Percentiles rank a stretch among this genome's conserved stretches.
These are phyloP conservation scores for Edhazardia aedis DNA, from an alignment of 371 early-diverging fungal genomes.

Conservation along the genomic window DNA sequence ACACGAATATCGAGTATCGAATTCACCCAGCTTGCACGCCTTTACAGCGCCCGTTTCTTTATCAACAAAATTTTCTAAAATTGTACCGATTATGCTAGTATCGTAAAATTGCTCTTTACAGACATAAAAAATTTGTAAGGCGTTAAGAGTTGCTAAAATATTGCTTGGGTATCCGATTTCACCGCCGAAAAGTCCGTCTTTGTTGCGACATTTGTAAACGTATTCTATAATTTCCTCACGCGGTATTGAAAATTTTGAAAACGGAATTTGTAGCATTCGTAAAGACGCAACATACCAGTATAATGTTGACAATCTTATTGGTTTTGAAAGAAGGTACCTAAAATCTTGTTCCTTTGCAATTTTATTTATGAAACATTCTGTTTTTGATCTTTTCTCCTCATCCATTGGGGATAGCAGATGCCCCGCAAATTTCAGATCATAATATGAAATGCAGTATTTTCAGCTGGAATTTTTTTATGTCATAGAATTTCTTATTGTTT, in stretches of 20 bases:
- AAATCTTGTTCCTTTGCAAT: too few relatives aligned
- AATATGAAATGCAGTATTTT: too few relatives aligned
- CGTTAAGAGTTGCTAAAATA: conserved; percentile 67
- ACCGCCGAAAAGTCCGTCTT: conserved; percentile 66
- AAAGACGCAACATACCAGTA: conserved; percentile 31
- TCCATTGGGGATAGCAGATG: too few relatives aligned
- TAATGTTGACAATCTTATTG: conserved; percentile 23
- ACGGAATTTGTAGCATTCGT: neutral
- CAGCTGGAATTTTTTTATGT: too few relatives aligned
- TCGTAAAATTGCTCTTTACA: conserved; percentile 57
- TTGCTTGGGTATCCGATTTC: conserved; percentile 65
- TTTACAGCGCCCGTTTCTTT: conserved; percentile 55
- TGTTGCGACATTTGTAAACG: neutral
- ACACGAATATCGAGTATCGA: conserved; percentile 74
- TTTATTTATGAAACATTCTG: too few relatives aligned
- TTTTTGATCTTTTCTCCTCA: too few relatives aligned
- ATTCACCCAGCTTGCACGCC: conserved; percentile 76
- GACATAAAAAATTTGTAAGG: conserved; percentile 67
- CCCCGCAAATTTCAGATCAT: too few relatives aligned
- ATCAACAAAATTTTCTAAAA: conserved; percentile 47
- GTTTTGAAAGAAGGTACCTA: conserved; percentile 23
- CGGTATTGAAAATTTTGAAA: neutral
- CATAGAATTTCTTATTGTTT: too few relatives aligned
- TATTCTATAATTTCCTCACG: neutral
- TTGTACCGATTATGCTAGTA: conserved; percentile 49